Conservation (phyloP, 345 rosid species). For the Rhodomyrtus tomentosa region DNA sequence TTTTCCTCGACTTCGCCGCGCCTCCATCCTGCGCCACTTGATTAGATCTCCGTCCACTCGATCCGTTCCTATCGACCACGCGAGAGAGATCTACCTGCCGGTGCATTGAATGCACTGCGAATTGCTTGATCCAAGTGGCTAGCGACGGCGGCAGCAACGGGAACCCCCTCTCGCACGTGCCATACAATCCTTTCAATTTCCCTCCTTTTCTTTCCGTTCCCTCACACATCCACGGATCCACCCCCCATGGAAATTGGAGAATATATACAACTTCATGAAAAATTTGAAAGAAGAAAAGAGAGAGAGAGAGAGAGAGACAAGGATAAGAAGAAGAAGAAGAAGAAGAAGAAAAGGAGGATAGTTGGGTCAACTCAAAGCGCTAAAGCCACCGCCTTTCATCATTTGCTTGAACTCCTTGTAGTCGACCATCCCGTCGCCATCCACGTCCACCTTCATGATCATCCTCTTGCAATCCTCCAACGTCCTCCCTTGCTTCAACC, state of each 20-base stretch:
- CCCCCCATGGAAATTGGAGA: neutral
- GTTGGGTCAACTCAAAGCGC: neutral
- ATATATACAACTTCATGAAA: neutral
- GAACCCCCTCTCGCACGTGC: neutral
- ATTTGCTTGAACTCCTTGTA: constrained; percentile 27
- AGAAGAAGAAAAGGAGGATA: neutral
- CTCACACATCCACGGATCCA: neutral
- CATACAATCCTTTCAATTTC: neutral
- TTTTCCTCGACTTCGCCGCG: neutral
- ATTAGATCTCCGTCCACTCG: neutral
- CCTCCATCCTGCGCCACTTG: neutral
- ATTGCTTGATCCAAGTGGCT: neutral
- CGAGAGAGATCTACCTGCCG: neutral
- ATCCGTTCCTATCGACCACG: neutral
- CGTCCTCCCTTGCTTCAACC: constrained; percentile 64
- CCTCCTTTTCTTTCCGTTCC: neutral
- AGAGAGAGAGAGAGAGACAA: neutral
- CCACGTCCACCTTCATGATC: constrained; percentile 72
- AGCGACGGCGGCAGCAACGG: neutral
- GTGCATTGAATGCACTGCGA: neutral
- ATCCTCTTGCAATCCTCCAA: constrained; percentile 67
- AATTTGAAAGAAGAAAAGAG: neutral
- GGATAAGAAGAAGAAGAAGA: no score
- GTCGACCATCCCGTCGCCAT: constrained; percentile 83
- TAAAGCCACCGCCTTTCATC: constrained; percentile 29